Evolutionary conservation across 768 basidiomycete species (phyloP), one percentile per base, ranked within the genome.

Genomic region (Pholiota conissans): DNA sequence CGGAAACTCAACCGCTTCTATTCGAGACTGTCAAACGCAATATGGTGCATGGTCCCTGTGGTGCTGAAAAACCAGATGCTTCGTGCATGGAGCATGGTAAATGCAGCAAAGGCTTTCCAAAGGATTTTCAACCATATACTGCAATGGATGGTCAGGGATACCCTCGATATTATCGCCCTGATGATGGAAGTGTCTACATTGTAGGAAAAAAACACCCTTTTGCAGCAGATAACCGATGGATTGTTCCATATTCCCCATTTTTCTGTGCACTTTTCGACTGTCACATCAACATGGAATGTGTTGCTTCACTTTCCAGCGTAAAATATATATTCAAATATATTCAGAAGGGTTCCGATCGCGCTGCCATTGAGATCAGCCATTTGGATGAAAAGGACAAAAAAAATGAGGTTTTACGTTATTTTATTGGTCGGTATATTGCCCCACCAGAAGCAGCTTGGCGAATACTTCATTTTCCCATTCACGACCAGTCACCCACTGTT

Each of bases 251-350:
- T 60, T 62, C 59, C 28, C 75, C 75, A 0, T 69, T 66, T 26
- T 65, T 81, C 0, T 57, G 64, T 30, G 67, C 61, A 0, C 32
- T 64, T 14, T 79, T 70, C 54, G 30, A 72, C 45, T 79, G 79
- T 55, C 80, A 83, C 53, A 76, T 80, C 57, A 84, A 83, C 62
- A 57, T 77, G 1, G 80, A 83, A 60, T 70, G 73, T 54, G 69
- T 66, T 35, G 67, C 67, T 0, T 69, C 71, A 5, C 62, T 82
- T 26, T 64, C 63, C 4, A 59, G 76, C 1, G 52, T 77, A 60
- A 82, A 82, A 53, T 84, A 84, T 55, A 59, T 75, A 16, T 71
- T 73, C 63, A 81, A 82, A 59, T 82, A 82, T 58, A 69, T 80
- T n/a, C 71, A 79, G 62, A 83, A 83, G 59, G 79, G 82, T 7